Evolutionary conservation across 208 protist species (phyloP).

Genomic region (Trypanosomatidae sp.): DNA sequence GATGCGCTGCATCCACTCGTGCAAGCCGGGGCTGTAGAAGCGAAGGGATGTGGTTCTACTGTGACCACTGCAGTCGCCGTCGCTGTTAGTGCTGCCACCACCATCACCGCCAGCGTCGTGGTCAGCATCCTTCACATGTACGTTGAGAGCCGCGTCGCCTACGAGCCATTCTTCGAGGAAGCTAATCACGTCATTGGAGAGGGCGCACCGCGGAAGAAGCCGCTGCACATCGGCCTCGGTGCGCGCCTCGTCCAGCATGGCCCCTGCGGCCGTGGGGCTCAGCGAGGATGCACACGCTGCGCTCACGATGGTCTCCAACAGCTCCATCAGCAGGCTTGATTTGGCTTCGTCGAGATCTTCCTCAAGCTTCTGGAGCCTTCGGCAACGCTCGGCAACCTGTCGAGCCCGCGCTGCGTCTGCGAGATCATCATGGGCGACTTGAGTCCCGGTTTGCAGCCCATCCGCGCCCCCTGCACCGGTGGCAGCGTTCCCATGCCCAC

Average conservation of each 20-base stretch:
- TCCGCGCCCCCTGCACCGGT: not conserved
- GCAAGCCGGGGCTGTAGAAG: conserved; percentile 62
- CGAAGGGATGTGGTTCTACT: conserved; percentile 20
- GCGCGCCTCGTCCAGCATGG: conserved; percentile 56
- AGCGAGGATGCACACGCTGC: conserved; percentile 22
- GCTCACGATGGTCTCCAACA: conserved; percentile 67
- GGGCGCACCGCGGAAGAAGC: conserved; percentile 59
- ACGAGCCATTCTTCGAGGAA: conserved; percentile 60
- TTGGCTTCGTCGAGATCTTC: conserved; percentile 67
- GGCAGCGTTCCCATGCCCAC: not conserved
- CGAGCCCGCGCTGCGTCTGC: conserved; percentile 23
- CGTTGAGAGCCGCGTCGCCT: not conserved
- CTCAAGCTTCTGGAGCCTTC: conserved; percentile 22
- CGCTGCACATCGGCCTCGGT: conserved; percentile 55
- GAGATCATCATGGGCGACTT: conserved; percentile 22
- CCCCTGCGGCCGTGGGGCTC: conserved; percentile 21
- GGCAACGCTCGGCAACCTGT: conserved; percentile 11
- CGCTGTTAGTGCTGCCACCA: conserved; percentile 12
- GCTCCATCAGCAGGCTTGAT: conserved; percentile 54
- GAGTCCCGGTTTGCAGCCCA: conserved; percentile 1
- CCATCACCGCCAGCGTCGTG: conserved; percentile 3
- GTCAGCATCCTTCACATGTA: not conserved
- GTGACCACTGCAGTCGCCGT: not conserved
- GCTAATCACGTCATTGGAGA: conserved; percentile 43
- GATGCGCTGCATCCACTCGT: conserved; percentile 77